These are phyloP conservation scores for Elongisporangium undulatum DNA, from an alignment of 352 stramenopile species.

Conservation along the genomic window DNA sequence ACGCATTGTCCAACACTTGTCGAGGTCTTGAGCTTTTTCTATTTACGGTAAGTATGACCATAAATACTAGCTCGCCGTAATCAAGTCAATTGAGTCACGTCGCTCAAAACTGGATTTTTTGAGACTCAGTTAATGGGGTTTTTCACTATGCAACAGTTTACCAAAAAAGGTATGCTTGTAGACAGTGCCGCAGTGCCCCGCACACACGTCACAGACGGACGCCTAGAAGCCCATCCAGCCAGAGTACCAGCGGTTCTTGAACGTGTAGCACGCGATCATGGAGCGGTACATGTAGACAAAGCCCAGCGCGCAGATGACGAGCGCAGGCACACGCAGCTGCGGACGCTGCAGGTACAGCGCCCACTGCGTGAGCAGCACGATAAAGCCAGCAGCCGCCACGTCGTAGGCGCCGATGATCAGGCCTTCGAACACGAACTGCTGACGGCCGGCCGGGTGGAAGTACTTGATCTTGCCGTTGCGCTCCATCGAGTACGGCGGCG, in stretches of 20 bases:
- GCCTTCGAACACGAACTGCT: conserved; percentile 83
- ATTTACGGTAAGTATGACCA: neutral
- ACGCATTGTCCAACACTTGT: neutral
- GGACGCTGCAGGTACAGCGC: conserved; percentile 68
- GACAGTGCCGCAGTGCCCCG: neutral
- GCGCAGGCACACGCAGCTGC: conserved; percentile 43
- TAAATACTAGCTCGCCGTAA: neutral
- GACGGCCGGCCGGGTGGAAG: conserved; percentile 78
- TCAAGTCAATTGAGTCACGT: neutral
- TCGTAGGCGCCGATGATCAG: conserved; percentile 75
- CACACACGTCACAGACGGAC: conserved; percentile 1
- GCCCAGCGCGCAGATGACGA: conserved; percentile 51
- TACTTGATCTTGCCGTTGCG: conserved; percentile 83
- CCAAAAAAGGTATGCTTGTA: neutral
- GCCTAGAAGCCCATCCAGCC: conserved; percentile 80
- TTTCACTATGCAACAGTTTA: neutral
- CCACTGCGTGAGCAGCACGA: conserved; percentile 84
- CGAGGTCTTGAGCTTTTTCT: neutral
- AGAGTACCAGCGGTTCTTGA: conserved; percentile 89
- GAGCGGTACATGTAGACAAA: conserved; percentile 84
- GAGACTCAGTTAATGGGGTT: neutral
- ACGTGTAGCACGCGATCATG: conserved; percentile 81
- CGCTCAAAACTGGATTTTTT: neutral
- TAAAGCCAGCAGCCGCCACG: conserved; percentile 54
- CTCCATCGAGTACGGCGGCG: conserved; percentile 60